Percentiles rank a stretch among this genome's conserved stretches.
These are phyloP conservation scores for Colletotrichum agaves DNA, from an alignment of 2,329 filamentous ascomycete species.

Conservation along the genomic window DNA sequence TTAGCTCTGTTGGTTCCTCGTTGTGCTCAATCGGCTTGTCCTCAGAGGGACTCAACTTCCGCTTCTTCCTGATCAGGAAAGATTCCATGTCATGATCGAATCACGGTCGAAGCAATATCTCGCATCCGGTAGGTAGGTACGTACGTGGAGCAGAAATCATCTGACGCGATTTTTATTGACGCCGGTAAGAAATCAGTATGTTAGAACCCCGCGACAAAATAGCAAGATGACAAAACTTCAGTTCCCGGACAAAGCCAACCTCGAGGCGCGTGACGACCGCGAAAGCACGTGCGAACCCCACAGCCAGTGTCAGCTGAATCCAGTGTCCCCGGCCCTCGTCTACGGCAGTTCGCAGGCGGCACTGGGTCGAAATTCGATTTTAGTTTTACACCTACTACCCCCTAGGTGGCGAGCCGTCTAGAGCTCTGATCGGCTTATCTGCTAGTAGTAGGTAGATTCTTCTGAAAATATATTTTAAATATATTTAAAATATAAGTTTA, in stretches of 20 bases:
- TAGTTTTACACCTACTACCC: no score
- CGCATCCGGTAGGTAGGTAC: no score
- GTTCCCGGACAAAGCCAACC: background rate
- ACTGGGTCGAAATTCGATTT: no score
- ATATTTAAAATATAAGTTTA: no score
- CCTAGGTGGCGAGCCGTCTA: no score
- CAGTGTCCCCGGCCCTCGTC: background rate
- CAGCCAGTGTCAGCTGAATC: background rate
- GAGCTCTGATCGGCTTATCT: no score
- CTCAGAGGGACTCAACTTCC: conserved; percentile 50
- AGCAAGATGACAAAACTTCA: background rate
- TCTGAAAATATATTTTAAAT: no score
- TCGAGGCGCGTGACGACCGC: conserved; percentile 24
- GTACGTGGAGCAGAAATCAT: background rate
- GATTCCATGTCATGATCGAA: conserved; percentile 61
- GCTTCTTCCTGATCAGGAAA: conserved; percentile 66
- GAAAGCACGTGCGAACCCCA: conserved; percentile 17
- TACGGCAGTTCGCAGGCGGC: no score
- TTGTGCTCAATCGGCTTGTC: conserved; percentile 48
- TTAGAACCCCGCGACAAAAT: no score
- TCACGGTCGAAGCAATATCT: background rate
- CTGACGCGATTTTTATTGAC: background rate
- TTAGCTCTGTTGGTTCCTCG: conserved; percentile 88
- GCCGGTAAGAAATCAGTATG: background rate
- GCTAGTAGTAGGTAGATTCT: no score